Base-by-base conservation (phyloP, 2,329 filamentous ascomycete genomes). In the Fusarium illudens region DNA sequence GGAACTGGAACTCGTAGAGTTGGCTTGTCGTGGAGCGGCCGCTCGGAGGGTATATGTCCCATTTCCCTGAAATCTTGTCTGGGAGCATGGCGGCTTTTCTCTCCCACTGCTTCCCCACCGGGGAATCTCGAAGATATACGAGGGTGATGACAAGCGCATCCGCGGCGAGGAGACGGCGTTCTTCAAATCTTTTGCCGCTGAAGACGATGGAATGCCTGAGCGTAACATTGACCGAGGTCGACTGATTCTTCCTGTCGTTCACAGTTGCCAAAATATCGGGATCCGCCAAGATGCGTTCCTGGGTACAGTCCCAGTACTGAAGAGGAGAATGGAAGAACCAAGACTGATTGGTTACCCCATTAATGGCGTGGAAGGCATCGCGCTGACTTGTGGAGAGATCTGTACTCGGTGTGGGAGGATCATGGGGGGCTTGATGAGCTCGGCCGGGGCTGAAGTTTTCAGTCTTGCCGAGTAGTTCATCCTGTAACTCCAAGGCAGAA, bases 301-400 rank as follows among this genome's bases (percentile, higher is more conserved):
- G 74, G n/a, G 84, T 91, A 75, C 89, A 91, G 62, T 88, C 85
- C 92, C 92, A 95, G 77, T 94, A 94, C 77, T 93, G 89, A 56
- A 95, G 79, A 2, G 92, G 92, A n/a, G 92, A 94, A 72, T 94
- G 91, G 73, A 92, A 92, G 70, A 92, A 92, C 91, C 91, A 93
- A 4, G 88, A 88, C 70, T 88, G 80, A 67, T 88, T 85, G 4
- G 84, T 87, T 32, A 88, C 76, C 13, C 87, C 87, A 71, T 90
- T 89, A 68, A 83, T 80, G 53, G 87, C 84, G 72, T 90, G 88
- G 25, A 87, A 81, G 9, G 82, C 76, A 72, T 90, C 85, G 29
- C 87, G 83, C 65, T 86, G 80, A 13, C 73, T 70, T 13, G 78
- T 77, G 6, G 80, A 79, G 46, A 87, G 75, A 61, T 82, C 78